Evolutionary conservation across 2,329 filamentous ascomycete genomes (phyloP), one percentile per base, ranked within the genome.

Genomic region (Exophiala xenobiotica): DNA sequence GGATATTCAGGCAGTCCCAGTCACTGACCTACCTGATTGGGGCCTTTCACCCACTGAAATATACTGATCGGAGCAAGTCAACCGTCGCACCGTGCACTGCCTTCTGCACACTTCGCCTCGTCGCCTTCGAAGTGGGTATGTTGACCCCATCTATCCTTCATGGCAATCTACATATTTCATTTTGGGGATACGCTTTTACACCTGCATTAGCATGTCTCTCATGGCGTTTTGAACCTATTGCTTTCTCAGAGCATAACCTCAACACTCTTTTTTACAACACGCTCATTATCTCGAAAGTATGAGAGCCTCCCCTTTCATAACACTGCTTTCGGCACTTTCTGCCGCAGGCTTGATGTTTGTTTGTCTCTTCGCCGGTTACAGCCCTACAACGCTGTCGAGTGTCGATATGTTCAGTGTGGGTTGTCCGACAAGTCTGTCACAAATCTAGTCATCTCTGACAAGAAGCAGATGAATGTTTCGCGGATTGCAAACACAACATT

Each of bases 401-500:
- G 6, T 47, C 12, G 44, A 47, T 20, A 29, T 47, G 33, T 47
- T 47, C 16, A 47, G 11, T 4, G 44, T 47, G 9, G 31, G 46
- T 42, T 12, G 24, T n/a, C 12, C 12, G 16, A 20, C 16, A 23
- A 18, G 12, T 4, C 7, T 24, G n/a, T 23, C 20, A 14, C 6
- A 20, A 29, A n/a, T 2, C 26, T 20, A 8, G 19, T 19, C 18
- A 7, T 37, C 9, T 7, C 14, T 46, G 18, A 24, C 43, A 4
- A 23, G 19, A 19, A 37, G 12, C n/a, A 47, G 44, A 20, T 47
- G 6, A 47, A 47, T 19, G 20, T 38, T 18, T 47, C 44, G 9
- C 44, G 39, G 26, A 47, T 47, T 16, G 44, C 44, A 47, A 26
- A 47, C 24, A 47, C 44, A 1, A 38, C 29, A 16, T 47, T 47